Conservation (phyloP, 2,329 filamentous ascomycete species). For the Hypoxylon rubiginosum region DNA sequence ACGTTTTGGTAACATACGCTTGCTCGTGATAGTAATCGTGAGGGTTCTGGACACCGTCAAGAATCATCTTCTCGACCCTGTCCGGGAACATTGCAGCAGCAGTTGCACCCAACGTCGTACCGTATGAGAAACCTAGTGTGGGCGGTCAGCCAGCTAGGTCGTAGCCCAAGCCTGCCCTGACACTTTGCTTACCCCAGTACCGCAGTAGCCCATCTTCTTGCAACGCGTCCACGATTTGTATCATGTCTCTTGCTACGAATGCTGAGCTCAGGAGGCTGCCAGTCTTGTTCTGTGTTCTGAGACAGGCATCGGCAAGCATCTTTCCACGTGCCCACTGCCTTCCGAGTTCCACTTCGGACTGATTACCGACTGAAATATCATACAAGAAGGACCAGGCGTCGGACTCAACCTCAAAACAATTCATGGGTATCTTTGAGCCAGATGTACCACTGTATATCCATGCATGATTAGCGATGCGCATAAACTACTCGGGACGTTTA, state of each 20-base stretch:
- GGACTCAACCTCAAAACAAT: conserved; percentile 35
- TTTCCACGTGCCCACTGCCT: conserved; percentile 36
- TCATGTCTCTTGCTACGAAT: conserved; percentile 56
- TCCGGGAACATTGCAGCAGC: conserved; percentile 60
- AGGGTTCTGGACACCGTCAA: conserved; percentile 55
- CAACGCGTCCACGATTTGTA: conserved; percentile 56
- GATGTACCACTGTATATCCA: conserved; percentile 20
- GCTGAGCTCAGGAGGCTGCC: conserved; percentile 51
- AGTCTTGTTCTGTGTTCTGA: conserved; percentile 35
- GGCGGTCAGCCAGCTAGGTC: conserved; percentile 24
- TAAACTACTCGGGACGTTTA: not conserved
- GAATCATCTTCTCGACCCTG: conserved; percentile 54
- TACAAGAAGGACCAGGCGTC: conserved; percentile 16
- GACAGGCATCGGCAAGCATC: conserved; percentile 46
- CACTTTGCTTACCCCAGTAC: conserved; percentile 52
- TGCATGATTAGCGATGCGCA: conserved; percentile 31
- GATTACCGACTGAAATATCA: conserved; percentile 19
- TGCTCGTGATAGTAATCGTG: conserved; percentile 52
- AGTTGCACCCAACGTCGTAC: conserved; percentile 56
- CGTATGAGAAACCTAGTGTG: conserved; percentile 56
- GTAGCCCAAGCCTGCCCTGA: no score
- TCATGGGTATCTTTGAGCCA: conserved; percentile 40
- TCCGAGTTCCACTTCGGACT: conserved; percentile 39
- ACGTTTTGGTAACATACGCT: conserved; percentile 26
- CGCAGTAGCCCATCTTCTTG: conserved; percentile 55